Conservation (phyloP, 108 stramenopile species). For the Cyclotella distinguenda region DNA sequence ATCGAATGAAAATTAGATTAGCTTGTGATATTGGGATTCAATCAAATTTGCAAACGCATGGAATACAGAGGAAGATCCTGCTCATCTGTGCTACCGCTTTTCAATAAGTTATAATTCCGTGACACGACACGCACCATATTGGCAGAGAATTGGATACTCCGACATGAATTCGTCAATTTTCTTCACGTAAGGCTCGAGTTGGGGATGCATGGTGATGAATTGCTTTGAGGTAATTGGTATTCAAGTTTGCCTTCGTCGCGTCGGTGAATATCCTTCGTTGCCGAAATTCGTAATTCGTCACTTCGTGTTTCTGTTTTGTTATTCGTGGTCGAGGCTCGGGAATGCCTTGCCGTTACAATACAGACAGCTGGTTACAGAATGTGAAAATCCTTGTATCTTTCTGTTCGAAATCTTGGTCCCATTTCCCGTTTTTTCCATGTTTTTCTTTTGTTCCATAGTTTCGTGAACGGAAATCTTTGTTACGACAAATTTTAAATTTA, state of each 20-base stretch:
- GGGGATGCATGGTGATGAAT: slow-evolving; percentile 59
- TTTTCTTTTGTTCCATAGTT: too few species aligned
- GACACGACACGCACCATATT: slow-evolving; percentile 67
- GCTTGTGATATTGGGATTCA: too few species aligned
- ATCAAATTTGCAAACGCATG: slow-evolving; percentile 5
- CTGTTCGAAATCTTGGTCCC: too few species aligned
- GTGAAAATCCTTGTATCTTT: too few species aligned
- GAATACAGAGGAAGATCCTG: slow-evolving; percentile 2
- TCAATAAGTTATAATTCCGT: neutral
- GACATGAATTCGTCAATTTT: slow-evolving; percentile 77
- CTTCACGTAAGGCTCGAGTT: slow-evolving; percentile 56
- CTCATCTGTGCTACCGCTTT: neutral
- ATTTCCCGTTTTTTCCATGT: too few species aligned
- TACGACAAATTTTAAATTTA: too few species aligned
- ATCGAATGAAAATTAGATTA: neutral
- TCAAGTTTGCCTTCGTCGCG: neutral
- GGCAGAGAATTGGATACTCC: slow-evolving; percentile 72
- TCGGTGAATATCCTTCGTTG: neutral
- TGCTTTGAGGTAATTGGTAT: neutral
- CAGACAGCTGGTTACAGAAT: too few species aligned
- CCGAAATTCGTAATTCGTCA: neutral
- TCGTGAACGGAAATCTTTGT: too few species aligned
- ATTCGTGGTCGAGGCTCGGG: too few species aligned
- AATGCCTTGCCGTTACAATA: too few species aligned
- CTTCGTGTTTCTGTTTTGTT: neutral